phyloP scores from a whole-genome alignment of 768 basidiomycete species.

The Pleurotus citrinopileatus region DNA sequence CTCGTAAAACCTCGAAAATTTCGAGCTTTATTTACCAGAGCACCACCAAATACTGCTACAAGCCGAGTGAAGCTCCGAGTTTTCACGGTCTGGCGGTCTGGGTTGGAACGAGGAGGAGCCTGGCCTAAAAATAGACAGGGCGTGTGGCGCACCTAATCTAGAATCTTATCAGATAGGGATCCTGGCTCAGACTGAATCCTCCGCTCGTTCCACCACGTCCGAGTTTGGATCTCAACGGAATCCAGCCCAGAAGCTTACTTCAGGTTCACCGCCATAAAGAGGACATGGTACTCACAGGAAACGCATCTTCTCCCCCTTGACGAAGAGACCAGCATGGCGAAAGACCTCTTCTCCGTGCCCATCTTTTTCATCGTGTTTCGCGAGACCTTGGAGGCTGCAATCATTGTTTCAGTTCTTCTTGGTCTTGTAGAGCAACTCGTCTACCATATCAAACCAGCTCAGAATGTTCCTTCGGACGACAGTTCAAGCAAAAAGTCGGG shows the following conservation, averaged over 20 bases:
- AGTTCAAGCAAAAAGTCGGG: slow-evolving; percentile 24
- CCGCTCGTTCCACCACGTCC: neutral
- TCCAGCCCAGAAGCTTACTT: neutral
- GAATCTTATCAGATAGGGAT: slow-evolving; percentile 16
- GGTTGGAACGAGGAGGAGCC: neutral
- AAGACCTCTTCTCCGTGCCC: slow-evolving; percentile 81
- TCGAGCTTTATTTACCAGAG: no score
- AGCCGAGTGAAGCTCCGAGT: no score
- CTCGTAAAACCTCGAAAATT: no score
- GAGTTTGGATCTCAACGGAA: slow-evolving; percentile 6
- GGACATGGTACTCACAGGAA: neutral
- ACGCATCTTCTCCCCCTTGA: slow-evolving; percentile 11
- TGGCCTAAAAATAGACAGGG: neutral
- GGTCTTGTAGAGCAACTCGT: slow-evolving; percentile 89
- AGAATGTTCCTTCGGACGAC: slow-evolving; percentile 15
- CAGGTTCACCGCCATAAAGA: slow-evolving; percentile 7
- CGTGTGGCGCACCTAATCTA: slow-evolving; percentile 8
- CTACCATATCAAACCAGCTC: slow-evolving; percentile 22
- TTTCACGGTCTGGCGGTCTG: no score
- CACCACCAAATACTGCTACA: no score
- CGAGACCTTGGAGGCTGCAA: slow-evolving; percentile 89
- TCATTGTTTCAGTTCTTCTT: slow-evolving; percentile 91
- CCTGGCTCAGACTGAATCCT: neutral
- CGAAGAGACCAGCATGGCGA: slow-evolving; percentile 51
- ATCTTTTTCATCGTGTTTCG: slow-evolving; percentile 98